Percentiles rank a stretch among this genome's conserved stretches.
Conservation (phyloP, 1,139 yeast species). For the Saccharomycopsis hybrid region DNA sequence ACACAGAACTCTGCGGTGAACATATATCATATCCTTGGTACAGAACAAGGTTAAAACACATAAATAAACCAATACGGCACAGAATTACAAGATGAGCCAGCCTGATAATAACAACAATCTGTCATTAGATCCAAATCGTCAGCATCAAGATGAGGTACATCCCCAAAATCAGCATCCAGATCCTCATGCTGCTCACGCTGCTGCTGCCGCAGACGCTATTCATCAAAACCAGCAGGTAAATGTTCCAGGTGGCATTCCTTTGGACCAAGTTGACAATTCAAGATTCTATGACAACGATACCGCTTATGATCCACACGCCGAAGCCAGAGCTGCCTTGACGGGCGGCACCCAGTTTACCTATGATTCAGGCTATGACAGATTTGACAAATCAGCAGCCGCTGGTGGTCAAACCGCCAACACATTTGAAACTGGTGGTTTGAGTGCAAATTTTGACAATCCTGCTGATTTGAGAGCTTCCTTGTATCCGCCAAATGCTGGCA, state of each 20-base stretch:
- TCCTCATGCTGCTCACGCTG: too few relatives aligned
- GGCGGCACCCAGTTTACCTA: slow-evolving; percentile 9
- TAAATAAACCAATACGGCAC: too few relatives aligned
- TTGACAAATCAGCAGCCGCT: background rate
- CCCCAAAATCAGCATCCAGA: background rate
- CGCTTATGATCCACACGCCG: slow-evolving; percentile 10
- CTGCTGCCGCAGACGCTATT: too few relatives aligned
- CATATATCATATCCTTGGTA: too few relatives aligned
- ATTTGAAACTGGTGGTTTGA: too few relatives aligned
- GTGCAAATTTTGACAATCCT: slow-evolving; percentile 11
- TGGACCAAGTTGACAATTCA: slow-evolving; percentile 12
- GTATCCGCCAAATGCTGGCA: slow-evolving; percentile 19
- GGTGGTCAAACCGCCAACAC: too few relatives aligned
- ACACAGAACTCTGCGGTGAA: too few relatives aligned
- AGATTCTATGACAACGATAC: slow-evolving; percentile 5
- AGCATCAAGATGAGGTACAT: slow-evolving; percentile 7
- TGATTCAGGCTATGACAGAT: slow-evolving; percentile 5
- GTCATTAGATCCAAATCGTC: slow-evolving; percentile 4
- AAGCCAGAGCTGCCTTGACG: slow-evolving; percentile 12
- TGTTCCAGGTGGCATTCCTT: slow-evolving; percentile 1
- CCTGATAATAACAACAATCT: background rate
- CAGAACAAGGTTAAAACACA: too few relatives aligned
- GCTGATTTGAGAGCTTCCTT: slow-evolving; percentile 18
- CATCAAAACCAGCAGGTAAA: too few relatives aligned
- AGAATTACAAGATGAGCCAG: too few relatives aligned